Percentiles rank a stretch among this genome's conserved stretches.
Evolutionary conservation across 306 rosid species (phyloP).

Genomic region (Trifolium repens): DNA sequence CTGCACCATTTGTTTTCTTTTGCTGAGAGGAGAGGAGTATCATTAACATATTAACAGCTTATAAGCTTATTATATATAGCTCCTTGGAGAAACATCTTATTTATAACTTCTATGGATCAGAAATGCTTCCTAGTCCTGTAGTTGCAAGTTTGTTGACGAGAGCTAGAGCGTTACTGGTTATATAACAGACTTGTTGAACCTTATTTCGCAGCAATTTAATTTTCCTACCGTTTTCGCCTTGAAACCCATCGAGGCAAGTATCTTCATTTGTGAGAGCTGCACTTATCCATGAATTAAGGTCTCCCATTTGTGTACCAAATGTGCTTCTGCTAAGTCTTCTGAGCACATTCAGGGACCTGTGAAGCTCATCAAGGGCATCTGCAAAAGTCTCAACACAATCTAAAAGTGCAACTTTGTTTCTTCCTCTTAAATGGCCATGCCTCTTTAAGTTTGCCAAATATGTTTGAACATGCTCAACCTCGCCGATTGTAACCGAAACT

Average conservation of each 20-base stretch:
- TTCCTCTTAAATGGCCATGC: constrained; percentile 36
- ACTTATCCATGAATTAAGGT: constrained; percentile 73
- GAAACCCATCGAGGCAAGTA: constrained; percentile 70
- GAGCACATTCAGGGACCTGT: constrained; percentile 58
- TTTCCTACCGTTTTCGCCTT: constrained; percentile 39
- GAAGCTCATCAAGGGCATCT: constrained; percentile 64
- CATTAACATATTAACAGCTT: not conserved
- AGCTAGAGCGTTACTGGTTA: constrained; percentile 72
- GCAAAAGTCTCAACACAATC: constrained; percentile 60
- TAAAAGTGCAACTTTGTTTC: constrained; percentile 51
- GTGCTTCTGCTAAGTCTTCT: constrained; percentile 59
- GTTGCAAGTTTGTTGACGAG: constrained; percentile 65
- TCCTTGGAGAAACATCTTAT: not conserved
- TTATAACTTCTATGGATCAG: constrained; percentile 35
- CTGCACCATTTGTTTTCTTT: not conserved
- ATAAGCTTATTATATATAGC: not conserved
- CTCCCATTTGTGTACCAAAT: constrained; percentile 58
- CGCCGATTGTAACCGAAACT: constrained; percentile 64
- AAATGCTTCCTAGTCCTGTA: constrained; percentile 46
- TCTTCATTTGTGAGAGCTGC: constrained; percentile 65
- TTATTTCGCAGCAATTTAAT: constrained; percentile 43
- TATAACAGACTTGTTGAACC: constrained; percentile 46
- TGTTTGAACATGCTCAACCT: constrained; percentile 45
- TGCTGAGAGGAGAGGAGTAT: not conserved
- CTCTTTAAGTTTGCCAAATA: constrained; percentile 45